Evolutionary conservation across 2,329 filamentous ascomycete species (phyloP).

Genomic region (Pseudogymnoascus destructans): DNA sequence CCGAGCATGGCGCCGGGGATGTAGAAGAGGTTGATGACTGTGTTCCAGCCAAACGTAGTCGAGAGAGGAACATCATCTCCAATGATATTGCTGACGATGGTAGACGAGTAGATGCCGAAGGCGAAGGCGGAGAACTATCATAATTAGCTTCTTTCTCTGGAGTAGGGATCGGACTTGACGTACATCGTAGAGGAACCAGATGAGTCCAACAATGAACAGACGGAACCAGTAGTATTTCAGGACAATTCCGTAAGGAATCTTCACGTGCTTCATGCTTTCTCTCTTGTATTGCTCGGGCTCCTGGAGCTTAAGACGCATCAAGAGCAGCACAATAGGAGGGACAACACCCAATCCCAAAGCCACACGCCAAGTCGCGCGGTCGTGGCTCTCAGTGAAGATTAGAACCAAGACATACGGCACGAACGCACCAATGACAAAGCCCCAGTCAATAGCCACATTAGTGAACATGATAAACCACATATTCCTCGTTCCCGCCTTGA

Average conservation of each 20-base stretch:
- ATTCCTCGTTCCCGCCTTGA: constrained; percentile 71
- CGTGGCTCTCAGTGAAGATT: constrained; percentile 41
- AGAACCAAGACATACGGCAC: constrained; percentile 55
- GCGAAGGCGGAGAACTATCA: constrained; percentile 63
- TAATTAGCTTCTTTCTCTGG: constrained; percentile 14
- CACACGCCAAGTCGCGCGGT: constrained; percentile 68
- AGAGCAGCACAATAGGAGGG: constrained; percentile 60
- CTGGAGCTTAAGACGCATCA: constrained; percentile 57
- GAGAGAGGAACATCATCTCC: constrained; percentile 50
- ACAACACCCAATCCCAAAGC: constrained; percentile 65
- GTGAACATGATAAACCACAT: constrained; percentile 87
- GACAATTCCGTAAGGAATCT: constrained; percentile 43
- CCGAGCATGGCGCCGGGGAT: constrained; percentile 70
- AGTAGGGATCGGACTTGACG: constrained; percentile 19
- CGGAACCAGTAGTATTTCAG: constrained; percentile 60
- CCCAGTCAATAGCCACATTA: constrained; percentile 75
- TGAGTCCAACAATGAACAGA: constrained; percentile 53
- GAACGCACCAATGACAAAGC: constrained; percentile 69
- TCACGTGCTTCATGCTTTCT: constrained; percentile 28
- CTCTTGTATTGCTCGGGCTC: constrained; percentile 65
- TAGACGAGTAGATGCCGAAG: constrained; percentile 72
- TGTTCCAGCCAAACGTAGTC: constrained; percentile 77
- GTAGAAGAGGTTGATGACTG: constrained; percentile 79
- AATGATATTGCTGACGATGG: constrained; percentile 56
- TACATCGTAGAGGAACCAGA: constrained; percentile 78